Conservation (phyloP, 1,139 yeast species). For the Magnusiomyces magnusii region DNA sequence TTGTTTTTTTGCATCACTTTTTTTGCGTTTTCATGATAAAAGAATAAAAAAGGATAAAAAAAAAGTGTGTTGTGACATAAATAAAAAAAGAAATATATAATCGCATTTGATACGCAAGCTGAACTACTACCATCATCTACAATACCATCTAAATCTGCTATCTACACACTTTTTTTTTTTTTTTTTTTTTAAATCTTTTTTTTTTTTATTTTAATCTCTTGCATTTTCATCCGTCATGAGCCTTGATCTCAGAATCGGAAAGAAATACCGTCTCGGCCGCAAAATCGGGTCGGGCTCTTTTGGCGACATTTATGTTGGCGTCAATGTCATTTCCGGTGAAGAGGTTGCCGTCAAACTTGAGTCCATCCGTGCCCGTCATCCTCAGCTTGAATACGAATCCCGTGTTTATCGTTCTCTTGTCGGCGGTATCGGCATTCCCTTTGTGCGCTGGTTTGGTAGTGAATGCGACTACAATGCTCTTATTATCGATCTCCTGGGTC, state of each 20-base stretch:
- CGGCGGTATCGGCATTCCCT: constrained; percentile 97
- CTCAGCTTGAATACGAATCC: constrained; percentile 95
- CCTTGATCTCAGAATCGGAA: constrained; percentile 79
- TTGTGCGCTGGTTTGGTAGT: constrained; percentile 95
- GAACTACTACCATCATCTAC: no score
- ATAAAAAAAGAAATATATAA: no score
- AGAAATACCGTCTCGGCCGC: constrained; percentile 90
- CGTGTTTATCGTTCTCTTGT: constrained; percentile 88
- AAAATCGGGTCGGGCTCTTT: constrained; percentile 97
- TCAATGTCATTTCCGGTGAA: constrained; percentile 91
- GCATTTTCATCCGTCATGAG: background rate
- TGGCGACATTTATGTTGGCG: constrained; percentile 87
- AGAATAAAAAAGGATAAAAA: no score
- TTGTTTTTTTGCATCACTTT: no score
- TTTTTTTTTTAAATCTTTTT: background rate
- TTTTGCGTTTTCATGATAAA: no score
- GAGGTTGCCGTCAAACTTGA: constrained; percentile 96
- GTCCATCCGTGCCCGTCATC: constrained; percentile 85
- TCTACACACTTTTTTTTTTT: background rate
- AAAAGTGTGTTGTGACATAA: no score
- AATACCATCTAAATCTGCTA: background rate
- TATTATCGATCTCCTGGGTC: constrained; percentile 94
- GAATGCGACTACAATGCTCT: constrained; percentile 96
- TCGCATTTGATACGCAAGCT: no score
- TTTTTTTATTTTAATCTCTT: background rate